Evolutionary conservation across 345 rosid genomes (phyloP), one percentile per base, ranked within the genome.

Genomic region (Aethionema arabicum): DNA sequence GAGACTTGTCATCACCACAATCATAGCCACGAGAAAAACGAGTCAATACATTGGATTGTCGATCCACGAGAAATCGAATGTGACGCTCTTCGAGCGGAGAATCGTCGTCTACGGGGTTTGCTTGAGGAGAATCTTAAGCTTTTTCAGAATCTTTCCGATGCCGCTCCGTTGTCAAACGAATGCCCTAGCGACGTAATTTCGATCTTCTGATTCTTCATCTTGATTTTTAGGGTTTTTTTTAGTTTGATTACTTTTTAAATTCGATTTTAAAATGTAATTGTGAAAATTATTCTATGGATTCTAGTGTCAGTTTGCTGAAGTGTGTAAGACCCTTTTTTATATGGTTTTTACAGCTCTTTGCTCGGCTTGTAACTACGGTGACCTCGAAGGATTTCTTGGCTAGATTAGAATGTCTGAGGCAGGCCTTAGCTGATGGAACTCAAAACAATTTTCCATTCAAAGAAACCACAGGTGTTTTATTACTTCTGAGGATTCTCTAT

Each of bases 101-200:
- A 88, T 67, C 82, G 27, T 52, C 82, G 87, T 29, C 75, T 91
- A 37, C 82, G 76, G 69, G 68, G 65, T n/a, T 74, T 83, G 60
- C 85, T 91, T 9, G 83, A 88, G 72, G 73, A 81, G 45, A 88
- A 91, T 66, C 79, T 91, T 13, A 91, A 82, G 49, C 79, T 91
- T 43, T 88, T 88, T 9, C 79, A 70, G 43, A 69, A 82, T 73
- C 77, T 91, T 36, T 81, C 95, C 3, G 89, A 85, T 61, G 73
- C 93, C 16, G 84, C 98, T 61, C 33, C 76, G 60, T 48, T 87
- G 13, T 60, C 67, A 4, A 65, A 78, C 54, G 93, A 84, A 56
- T 92, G 84, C 79, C 96, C 98, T 61, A 82, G 82, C 9, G 84
- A 89, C 61, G 98, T 91, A 78, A 47, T 89, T 74, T n/a, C 12